Evolutionary conservation across 805 yeast genomes (phyloP).

Genomic region (Candida dajiaensis): DNA sequence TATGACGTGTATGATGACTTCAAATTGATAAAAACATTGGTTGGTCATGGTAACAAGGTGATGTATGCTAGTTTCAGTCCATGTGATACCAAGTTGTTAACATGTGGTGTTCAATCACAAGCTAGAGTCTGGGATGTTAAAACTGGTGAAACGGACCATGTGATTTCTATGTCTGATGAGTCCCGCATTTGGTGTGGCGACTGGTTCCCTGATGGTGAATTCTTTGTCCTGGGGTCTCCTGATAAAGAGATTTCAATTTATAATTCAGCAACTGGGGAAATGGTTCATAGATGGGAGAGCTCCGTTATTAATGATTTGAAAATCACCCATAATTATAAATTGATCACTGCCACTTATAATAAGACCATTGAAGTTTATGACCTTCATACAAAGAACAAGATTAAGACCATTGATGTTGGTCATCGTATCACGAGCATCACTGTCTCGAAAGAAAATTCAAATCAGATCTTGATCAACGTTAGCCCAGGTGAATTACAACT

Average conservation of each 20-base stretch:
- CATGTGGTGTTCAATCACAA: slow-evolving; percentile 67
- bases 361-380: slow-evolving; percentile 57
- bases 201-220: slow-evolving; percentile 54
- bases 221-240: slow-evolving; percentile 70
- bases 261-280: slow-evolving; percentile 28
- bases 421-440: slow-evolving; percentile 62
- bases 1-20: slow-evolving; percentile 56
- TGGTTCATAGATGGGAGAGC: slow-evolving; percentile 26
- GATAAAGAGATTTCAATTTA: slow-evolving; percentile 57
- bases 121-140: slow-evolving; percentile 64
- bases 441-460: slow-evolving; percentile 47
- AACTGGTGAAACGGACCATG: slow-evolving; percentile 27
- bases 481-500: slow-evolving; percentile 74
- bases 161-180: slow-evolving; percentile 15
- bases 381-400: slow-evolving; percentile 33
- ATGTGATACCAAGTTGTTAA: slow-evolving; percentile 57
- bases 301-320: slow-evolving; percentile 63
- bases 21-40: slow-evolving; percentile 30
- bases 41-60: slow-evolving; percentile 47
- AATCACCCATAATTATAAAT: slow-evolving; percentile 56
- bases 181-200: slow-evolving; percentile 53
- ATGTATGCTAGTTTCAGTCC: slow-evolving; percentile 73
- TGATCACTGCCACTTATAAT: slow-evolving; percentile 63
- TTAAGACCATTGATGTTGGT: slow-evolving; percentile 44
- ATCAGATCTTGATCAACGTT: slow-evolving; percentile 53